These are phyloP conservation scores for Mixia osmundae DNA, from an alignment of 1,284 basidiomycete genomes.

Conservation along the genomic window DNA sequence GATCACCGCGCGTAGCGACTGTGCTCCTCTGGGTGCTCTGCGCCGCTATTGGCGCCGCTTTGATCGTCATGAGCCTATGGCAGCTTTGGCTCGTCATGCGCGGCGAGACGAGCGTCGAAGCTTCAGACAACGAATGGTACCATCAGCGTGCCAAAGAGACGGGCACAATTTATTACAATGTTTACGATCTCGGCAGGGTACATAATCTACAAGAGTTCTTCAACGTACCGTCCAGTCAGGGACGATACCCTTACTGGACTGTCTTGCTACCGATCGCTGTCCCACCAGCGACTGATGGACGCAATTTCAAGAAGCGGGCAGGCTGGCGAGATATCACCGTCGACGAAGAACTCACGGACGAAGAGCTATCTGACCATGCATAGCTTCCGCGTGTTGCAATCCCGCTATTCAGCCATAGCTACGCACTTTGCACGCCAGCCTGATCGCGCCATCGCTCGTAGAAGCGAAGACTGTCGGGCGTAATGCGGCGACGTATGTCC, in stretches of 20 bases:
- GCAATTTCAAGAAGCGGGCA: conserved; percentile 45
- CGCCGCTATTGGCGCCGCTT: conserved; percentile 42
- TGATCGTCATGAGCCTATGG: conserved; percentile 54
- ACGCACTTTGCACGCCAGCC: conserved; percentile 13
- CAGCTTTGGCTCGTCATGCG: conserved; percentile 38
- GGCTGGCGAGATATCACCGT: conserved; percentile 29
- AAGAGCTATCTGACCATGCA: conserved; percentile 26
- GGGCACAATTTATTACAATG: conserved; percentile 53
- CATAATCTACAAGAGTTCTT: conserved; percentile 66
- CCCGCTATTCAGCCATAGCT: too few relatives aligned
- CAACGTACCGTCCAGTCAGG: conserved; percentile 31
- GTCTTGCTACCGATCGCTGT: conserved; percentile 58
- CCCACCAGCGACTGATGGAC: conserved; percentile 64
- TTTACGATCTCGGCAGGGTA: conserved; percentile 57
- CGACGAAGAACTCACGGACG: conserved; percentile 31
- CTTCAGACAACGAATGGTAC: conserved; percentile 56
- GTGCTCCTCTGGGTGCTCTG: conserved; percentile 55
- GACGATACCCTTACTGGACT: conserved; percentile 36
- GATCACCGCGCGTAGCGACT: conserved; percentile 42
- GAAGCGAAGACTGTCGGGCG: conserved; percentile 45
- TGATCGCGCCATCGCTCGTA: conserved; percentile 38
- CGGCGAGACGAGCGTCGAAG: conserved; percentile 82
- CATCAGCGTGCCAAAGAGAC: conserved; percentile 35
- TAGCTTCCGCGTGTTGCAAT: too few relatives aligned
- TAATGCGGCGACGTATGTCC: conserved; percentile 57